phyloP scores from a whole-genome alignment of 1,284 basidiomycete species.

The Boletus albobrunnescens region DNA sequence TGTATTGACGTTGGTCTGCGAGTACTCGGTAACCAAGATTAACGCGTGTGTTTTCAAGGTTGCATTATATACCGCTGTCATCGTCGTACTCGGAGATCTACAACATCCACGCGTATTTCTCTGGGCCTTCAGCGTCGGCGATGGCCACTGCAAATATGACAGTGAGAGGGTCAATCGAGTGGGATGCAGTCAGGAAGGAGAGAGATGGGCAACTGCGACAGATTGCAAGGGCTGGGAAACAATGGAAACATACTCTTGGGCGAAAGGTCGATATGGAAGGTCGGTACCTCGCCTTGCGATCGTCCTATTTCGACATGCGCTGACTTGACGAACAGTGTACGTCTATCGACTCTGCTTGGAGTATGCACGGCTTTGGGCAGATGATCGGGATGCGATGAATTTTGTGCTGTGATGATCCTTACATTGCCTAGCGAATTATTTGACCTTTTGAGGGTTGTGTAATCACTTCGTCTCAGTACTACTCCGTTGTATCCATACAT shows the following conservation, averaged over 20 bases:
- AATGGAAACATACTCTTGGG: slow-evolving; percentile 84
- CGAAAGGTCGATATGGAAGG: slow-evolving; percentile 93
- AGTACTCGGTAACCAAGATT: neutral
- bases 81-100: slow-evolving; percentile 86
- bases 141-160: slow-evolving; percentile 49
- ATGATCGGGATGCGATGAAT: slow-evolving; percentile 73
- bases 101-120: slow-evolving; percentile 88
- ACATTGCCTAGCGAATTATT: neutral
- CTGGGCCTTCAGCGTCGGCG: slow-evolving; percentile 67
- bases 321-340: slow-evolving; percentile 49
- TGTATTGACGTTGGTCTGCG: slow-evolving; percentile 5
- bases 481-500: neutral
- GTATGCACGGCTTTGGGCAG: slow-evolving; percentile 81
- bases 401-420: slow-evolving; percentile 37
- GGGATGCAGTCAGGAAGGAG: slow-evolving; percentile 45
- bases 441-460: too few relatives aligned
- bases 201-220: slow-evolving; percentile 73
- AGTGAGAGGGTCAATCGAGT: slow-evolving; percentile 15
- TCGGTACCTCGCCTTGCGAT: slow-evolving; percentile 29
- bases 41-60: slow-evolving; percentile 45
- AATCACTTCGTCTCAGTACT: too few relatives aligned
- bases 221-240: slow-evolving; percentile 83
- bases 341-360: slow-evolving; percentile 85
- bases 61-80: slow-evolving; percentile 90
- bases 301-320: neutral